Evolutionary conservation across 345 rosid species (phyloP).

Genomic region (Euphorbia peplus): DNA sequence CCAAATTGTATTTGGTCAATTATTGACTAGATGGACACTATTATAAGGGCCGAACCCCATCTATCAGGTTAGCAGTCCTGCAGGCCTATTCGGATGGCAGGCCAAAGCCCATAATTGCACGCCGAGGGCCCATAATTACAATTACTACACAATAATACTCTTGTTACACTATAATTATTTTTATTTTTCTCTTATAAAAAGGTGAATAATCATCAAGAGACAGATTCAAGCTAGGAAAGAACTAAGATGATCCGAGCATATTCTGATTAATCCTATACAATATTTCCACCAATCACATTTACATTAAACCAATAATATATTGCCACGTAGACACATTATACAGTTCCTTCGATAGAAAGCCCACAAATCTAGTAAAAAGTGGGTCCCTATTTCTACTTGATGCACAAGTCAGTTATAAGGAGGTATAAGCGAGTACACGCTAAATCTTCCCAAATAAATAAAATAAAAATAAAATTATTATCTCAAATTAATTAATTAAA

Average conservation of each 20-base stretch:
- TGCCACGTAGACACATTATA: neutral
- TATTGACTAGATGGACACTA: too few species aligned
- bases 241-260: conserved; percentile 5
- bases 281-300: neutral
- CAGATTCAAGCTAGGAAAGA: neutral
- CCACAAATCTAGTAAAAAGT: too few species aligned
- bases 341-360: neutral
- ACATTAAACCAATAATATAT: neutral
- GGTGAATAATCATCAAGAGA: neutral
- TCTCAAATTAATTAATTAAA: neutral
- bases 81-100: too few species aligned
- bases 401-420: neutral
- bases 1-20: too few species aligned
- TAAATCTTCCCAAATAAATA: neutral
- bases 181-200: too few species aligned
- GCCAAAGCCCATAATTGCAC: too few species aligned
- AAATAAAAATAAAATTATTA: neutral
- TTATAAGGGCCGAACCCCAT: too few species aligned
- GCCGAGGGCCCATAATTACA: too few species aligned
- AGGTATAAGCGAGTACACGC: neutral
- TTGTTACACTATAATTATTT: too few species aligned
- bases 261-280: neutral
- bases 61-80: too few species aligned
- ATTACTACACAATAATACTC: too few species aligned
- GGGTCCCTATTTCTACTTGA: neutral